A percentile compares a stretch with the other conserved stretches of the same genome.
These are phyloP conservation scores for Clavispora asparagi DNA, from an alignment of 805 yeast genomes.

Conservation along the genomic window DNA sequence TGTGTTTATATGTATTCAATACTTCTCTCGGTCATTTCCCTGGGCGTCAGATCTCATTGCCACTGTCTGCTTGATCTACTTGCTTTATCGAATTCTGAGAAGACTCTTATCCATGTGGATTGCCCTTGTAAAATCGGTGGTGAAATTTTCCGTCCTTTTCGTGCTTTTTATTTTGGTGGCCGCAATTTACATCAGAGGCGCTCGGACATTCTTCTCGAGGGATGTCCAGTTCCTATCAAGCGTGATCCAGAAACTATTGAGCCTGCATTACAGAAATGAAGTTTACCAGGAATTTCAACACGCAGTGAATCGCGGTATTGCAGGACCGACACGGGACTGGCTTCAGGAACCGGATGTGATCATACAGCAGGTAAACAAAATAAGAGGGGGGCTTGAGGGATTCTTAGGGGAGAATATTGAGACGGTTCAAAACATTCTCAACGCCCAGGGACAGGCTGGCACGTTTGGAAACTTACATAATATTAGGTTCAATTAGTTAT, in stretches of 20 bases:
- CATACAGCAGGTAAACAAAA: not conserved
- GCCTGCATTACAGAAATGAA: not conserved
- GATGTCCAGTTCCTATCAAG: conserved; percentile 1
- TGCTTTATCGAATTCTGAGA: conserved; percentile 5
- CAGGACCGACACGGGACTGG: not conserved
- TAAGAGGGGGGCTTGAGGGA: not conserved
- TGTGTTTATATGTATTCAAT: not conserved
- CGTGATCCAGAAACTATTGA: not conserved
- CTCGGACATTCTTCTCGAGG: conserved; percentile 5
- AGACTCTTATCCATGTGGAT: conserved; percentile 11
- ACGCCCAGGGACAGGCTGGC: not conserved
- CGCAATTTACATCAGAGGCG: conserved; percentile 9
- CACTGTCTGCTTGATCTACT: conserved; percentile 4
- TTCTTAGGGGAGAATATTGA: conserved; percentile 1
- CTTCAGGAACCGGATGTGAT: not conserved
- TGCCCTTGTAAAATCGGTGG: not conserved
- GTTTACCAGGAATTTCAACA: not conserved
- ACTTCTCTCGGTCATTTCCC: not conserved
- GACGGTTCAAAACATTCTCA: not conserved
- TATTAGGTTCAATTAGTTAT: not conserved
- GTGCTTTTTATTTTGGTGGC: not conserved
- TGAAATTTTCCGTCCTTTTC: not conserved
- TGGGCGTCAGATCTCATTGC: not conserved
- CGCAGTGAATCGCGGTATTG: not conserved
- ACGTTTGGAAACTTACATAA: not conserved